Evolutionary conservation across 257 asterid species (phyloP), one percentile per base, ranked within the genome.

Genomic region (Ophiorrhiza pumila): DNA sequence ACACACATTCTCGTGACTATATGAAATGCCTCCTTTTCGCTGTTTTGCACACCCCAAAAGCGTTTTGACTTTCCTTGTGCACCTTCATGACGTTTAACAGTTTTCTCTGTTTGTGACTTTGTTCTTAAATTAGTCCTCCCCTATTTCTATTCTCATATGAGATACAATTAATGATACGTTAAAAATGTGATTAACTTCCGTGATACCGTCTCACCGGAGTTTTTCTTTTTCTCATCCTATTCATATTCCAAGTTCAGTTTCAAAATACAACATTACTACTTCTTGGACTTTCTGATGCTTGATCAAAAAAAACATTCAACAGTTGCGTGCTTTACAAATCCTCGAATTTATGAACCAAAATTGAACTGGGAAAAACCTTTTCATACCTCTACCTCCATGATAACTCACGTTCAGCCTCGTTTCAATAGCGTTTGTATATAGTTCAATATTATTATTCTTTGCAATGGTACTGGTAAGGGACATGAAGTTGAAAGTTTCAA

Each of bases 1-100:
- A 76, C 71, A 45, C 83, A 69, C 82, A 80, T 76, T 80, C 87
- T 76, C 89, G 87, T 85, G 87, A 85, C 72, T 56, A 37, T 31
- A 43, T 61, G 80, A 78, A 73, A 81, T 80, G 82, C 73, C 65
- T 79, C 52, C 77, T 59, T 47, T 14, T 72, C n/a, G n/a, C n/a
- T n/a, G n/a, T n/a, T n/a, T n/a, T n/a, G 37, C 78, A 78, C 37
- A 55, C 42, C 45, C 82, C 60, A 53, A 65, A 61, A 57, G 68
- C 29, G n/a, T 71, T 76, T 79, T 68, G 76, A 77, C 84, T 74
- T 74, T 32, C 0, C 66, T 18, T 45, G 18, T 52, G 57, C 62
- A 41, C 39, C n/a, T n/a, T n/a, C n/a, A n/a, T n/a, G n/a, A n/a
- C 20, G 31, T 4, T 23, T 10, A n/a, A 7, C 31, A 3, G 11